Base-by-base conservation (phyloP, 2,329 filamentous ascomycete species). In the Fusarium scirpi region DNA sequence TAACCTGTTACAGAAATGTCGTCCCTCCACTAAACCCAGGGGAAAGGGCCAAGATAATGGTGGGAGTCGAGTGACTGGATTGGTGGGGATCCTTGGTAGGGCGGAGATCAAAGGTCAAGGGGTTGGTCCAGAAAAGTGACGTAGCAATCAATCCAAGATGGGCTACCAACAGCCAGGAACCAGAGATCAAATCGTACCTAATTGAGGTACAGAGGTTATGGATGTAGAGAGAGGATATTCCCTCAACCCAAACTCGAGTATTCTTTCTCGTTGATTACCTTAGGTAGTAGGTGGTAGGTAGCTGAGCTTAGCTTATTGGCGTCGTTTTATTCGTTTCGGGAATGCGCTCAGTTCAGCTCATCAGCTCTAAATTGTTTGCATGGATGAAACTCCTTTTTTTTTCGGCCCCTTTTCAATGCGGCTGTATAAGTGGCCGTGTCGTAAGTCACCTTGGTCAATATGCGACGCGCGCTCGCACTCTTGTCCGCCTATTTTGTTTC, bases 61-160 rank as follows among this genome's bases (percentile, higher is more conserved):
- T 38, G 34, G 34, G 10, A 38, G 18, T 34, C 15, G 29, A 34
- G n/a, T 45, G 29, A 25, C 46, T 45, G 49, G 67, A 70, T 70
- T 70, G 67, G 67, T 53, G 53, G 60, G 45, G 54, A 47, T 54
- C 41, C 20, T 54, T 27, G 60, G 44, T 25, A 69, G 43, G 65
- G 47, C 47, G 66, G 66, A 60, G 66, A 64, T 38, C 18, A 56
- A 38, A 27, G 30, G 18, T 20, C 16, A 29, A 43, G 43, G 29
- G 58, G 58, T 46, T 30, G 40, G 62, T 24, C 48, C 25, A 49
- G 48, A 69, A 61, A 65, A 61, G 67, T 70, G 67, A 70, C 67
- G 67, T 70, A 71, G 58, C 46, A 47, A 51, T 46, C n/a, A 53
- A 52, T 15, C 9, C 32, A 44, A 43, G 20, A 38, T 18, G 34